Conservation (phyloP, 1,139 yeast genomes). For the Geotrichum phurueaensis region DNA sequence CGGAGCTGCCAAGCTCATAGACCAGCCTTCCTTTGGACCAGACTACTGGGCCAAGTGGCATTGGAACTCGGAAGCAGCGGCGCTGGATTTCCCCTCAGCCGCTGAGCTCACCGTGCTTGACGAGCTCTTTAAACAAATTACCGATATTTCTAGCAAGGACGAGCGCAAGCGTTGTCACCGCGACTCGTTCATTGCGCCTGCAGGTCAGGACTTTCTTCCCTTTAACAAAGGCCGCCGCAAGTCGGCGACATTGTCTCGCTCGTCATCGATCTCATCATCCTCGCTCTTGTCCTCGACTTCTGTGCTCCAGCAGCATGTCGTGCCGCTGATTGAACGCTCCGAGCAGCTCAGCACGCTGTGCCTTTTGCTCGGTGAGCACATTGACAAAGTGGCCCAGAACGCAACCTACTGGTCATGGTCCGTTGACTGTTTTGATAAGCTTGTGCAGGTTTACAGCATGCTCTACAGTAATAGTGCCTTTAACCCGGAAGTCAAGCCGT, state of each 20-base stretch:
- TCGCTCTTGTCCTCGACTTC: slow-evolving; percentile 3
- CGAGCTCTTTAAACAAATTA: slow-evolving; percentile 12
- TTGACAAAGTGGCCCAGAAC: slow-evolving; percentile 12
- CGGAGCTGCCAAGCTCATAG: background rate
- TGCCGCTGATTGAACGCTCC: background rate
- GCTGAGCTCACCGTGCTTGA: slow-evolving; percentile 12
- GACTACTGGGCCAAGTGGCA: slow-evolving; percentile 4
- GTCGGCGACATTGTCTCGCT: slow-evolving; percentile 4
- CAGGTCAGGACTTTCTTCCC: background rate
- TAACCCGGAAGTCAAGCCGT: slow-evolving; percentile 1
- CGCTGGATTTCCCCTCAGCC: slow-evolving; percentile 12
- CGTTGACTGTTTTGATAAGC: slow-evolving; percentile 9
- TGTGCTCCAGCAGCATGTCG: background rate
- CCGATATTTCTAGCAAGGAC: background rate
- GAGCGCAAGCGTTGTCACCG: background rate
- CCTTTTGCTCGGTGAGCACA: slow-evolving; percentile 17
- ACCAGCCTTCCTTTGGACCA: background rate
- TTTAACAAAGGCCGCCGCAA: background rate
- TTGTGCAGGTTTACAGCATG: slow-evolving; percentile 9
- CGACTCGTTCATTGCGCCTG: slow-evolving; percentile 1
- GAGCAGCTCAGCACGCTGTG: slow-evolving; percentile 10
- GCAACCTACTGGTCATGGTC: slow-evolving; percentile 18
- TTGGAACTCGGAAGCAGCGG: slow-evolving; percentile 3
- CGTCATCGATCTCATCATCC: slow-evolving; percentile 5
- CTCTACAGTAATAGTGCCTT: background rate